phyloP scores from a whole-genome alignment of 2,329 filamentous ascomycete genomes.

The Balansia obtecta region DNA sequence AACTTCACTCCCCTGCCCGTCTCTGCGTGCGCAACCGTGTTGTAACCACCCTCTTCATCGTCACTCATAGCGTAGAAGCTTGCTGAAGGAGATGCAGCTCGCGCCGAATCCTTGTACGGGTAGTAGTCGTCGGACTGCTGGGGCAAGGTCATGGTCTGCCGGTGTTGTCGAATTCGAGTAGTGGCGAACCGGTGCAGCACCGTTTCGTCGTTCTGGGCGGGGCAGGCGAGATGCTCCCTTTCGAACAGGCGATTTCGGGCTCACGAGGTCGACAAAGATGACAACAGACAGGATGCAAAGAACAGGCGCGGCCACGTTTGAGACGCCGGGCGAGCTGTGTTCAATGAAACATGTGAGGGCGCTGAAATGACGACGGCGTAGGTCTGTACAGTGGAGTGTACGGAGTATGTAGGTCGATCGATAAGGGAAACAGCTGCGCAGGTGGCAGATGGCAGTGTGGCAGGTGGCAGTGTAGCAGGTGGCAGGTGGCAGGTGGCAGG shows the following conservation, averaged over 20 bases:
- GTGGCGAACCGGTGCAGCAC: neutral
- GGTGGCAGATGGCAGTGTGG: too few relatives aligned
- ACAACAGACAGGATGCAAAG: neutral
- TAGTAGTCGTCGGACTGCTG: neutral
- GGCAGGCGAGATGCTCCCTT: too few relatives aligned
- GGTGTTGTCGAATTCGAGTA: neutral
- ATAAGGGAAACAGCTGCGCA: neutral
- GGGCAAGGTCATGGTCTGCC: slow-evolving; percentile 4
- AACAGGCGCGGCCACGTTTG: neutral
- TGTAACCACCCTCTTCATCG: slow-evolving; percentile 90
- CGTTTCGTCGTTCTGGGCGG: neutral
- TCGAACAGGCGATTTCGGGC: neutral
- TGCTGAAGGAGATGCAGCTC: slow-evolving; percentile 9
- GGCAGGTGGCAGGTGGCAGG: too few relatives aligned
- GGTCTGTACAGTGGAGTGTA: too few relatives aligned
- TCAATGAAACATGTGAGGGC: neutral
- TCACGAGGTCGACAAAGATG: neutral
- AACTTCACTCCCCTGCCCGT: slow-evolving; percentile 81
- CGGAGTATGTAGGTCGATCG: neutral
- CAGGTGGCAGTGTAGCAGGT: too few relatives aligned
- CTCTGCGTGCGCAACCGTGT: slow-evolving; percentile 74
- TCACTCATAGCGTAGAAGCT: slow-evolving; percentile 64
- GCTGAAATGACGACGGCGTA: neutral
- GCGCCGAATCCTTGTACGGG: neutral
- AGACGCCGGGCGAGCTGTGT: neutral